These are phyloP conservation scores for Escallonia rubra DNA, from an alignment of 129 eudicot species.

Conservation along the genomic window DNA sequence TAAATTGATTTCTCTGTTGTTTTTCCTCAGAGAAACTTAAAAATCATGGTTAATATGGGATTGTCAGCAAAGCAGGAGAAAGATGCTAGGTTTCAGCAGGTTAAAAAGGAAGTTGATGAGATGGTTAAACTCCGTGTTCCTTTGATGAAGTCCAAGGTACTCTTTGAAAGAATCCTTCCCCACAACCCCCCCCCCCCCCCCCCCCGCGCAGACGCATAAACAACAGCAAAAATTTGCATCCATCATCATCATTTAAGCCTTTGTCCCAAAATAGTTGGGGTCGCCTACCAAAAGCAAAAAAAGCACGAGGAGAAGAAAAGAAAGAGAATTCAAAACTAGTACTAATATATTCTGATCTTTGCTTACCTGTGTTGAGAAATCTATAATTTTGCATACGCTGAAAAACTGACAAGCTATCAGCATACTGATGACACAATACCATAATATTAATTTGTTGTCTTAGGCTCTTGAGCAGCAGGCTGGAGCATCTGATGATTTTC, in stretches of 20 bases:
- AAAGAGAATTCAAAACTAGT: too few relatives aligned
- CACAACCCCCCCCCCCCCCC: too few relatives aligned
- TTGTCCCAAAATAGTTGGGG: too few relatives aligned
- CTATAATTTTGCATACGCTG: too few relatives aligned
- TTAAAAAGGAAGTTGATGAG: conserved; percentile 81
- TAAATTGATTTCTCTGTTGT: conserved; percentile 1
- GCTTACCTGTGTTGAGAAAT: too few relatives aligned
- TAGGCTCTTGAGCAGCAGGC: conserved; percentile 62
- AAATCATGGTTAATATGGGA: conserved; percentile 59
- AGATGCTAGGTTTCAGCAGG: conserved; percentile 65
- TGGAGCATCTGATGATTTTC: conserved; percentile 72
- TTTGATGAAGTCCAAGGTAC: conserved; percentile 55
- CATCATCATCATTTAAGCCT: too few relatives aligned
- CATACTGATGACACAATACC: not conserved
- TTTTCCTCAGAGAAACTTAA: conserved; percentile 73
- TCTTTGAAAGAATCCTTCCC: not conserved
- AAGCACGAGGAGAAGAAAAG: too few relatives aligned
- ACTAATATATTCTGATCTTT: too few relatives aligned
- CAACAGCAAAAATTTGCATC: too few relatives aligned
- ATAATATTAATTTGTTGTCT: not conserved
- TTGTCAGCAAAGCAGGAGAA: conserved; percentile 83
- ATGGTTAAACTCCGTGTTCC: conserved; percentile 65
- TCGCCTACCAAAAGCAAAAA: too few relatives aligned
- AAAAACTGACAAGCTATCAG: too few relatives aligned
- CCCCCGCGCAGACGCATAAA: too few relatives aligned